Conservation (phyloP, 768 basidiomycete genomes). For the Asterophora lycoperdoides region DNA sequence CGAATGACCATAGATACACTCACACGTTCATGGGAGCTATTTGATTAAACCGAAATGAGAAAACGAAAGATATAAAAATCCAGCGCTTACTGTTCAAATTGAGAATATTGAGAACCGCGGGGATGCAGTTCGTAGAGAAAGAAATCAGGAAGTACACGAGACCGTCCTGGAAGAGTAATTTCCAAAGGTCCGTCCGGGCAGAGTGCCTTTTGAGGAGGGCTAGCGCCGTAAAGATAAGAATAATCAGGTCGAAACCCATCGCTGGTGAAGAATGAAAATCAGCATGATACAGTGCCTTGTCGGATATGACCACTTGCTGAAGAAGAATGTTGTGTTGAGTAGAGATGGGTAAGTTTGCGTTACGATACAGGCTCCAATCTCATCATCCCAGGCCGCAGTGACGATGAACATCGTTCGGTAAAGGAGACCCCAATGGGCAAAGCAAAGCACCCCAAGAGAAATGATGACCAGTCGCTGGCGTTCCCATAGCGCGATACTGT, state of each 20-base stretch:
- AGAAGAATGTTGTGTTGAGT: conserved; percentile 65
- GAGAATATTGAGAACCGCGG: conserved; percentile 58
- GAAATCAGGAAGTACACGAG: conserved; percentile 65
- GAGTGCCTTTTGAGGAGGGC: conserved; percentile 51
- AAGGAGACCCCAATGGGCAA: conserved; percentile 63
- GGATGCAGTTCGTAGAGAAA: conserved; percentile 61
- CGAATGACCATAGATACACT: not conserved
- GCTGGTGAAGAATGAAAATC: conserved; percentile 33
- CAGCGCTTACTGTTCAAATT: conserved; percentile 52
- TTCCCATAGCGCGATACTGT: conserved; percentile 69
- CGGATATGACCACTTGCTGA: conserved; percentile 42
- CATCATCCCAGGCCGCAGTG: conserved; percentile 46
- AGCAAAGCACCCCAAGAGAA: conserved; percentile 48
- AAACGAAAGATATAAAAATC: not conserved
- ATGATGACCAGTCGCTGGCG: conserved; percentile 46
- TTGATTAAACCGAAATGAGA: conserved; percentile 8
- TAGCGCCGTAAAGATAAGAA: conserved; percentile 51
- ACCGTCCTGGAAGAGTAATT: conserved; percentile 69
- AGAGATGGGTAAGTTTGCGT: conserved; percentile 48
- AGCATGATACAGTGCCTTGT: not conserved
- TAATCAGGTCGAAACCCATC: conserved; percentile 64
- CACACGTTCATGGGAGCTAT: conserved; percentile 55
- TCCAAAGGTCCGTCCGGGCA: conserved; percentile 58
- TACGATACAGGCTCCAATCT: conserved; percentile 43
- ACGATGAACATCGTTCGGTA: conserved; percentile 72